Evolutionary conservation across 2,329 filamentous ascomycete genomes (phyloP).

Genomic region (Aspergillus ochraceoroseus): DNA sequence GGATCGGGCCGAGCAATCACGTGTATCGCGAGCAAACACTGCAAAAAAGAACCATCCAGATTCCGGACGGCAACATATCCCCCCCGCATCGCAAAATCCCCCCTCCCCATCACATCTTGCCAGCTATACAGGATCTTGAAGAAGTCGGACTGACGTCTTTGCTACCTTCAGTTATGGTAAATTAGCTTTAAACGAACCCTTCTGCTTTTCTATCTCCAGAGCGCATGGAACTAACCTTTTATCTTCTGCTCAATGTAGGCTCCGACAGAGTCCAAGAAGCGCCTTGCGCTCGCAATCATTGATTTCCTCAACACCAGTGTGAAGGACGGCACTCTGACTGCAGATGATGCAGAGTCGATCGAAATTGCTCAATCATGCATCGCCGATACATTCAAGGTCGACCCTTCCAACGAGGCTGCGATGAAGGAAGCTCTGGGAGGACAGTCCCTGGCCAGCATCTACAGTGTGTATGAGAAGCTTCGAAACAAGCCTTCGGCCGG

Average conservation of each 20-base stretch:
- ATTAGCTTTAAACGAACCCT: neutral
- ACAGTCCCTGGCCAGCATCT: constrained; percentile 86
- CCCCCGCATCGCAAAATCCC: constrained; percentile 22
- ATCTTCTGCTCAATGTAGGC: constrained; percentile 26
- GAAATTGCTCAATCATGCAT: constrained; percentile 95
- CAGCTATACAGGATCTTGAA: constrained; percentile 6
- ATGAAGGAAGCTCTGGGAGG: constrained; percentile 72
- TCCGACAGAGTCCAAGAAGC: constrained; percentile 62
- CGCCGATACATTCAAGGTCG: constrained; percentile 89
- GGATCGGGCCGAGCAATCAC: constrained; percentile 16
- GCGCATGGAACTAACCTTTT: neutral
- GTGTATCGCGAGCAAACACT: constrained; percentile 20
- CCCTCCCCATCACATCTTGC: constrained; percentile 16
- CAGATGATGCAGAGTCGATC: constrained; percentile 88
- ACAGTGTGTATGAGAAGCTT: constrained; percentile 92
- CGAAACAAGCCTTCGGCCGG: constrained; percentile 58
- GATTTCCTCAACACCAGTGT: constrained; percentile 84
- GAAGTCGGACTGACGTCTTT: neutral
- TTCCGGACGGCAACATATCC: constrained; percentile 5
- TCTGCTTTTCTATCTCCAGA: neutral
- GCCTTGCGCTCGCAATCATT: constrained; percentile 93
- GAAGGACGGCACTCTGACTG: constrained; percentile 78
- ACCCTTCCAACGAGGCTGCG: constrained; percentile 69
- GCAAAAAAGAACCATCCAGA: constrained; percentile 10
- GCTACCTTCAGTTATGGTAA: constrained; percentile 8